A percentile compares a stretch with the other conserved stretches of the same genome.
Evolutionary conservation across 305 asterid species (phyloP).

Genomic region (Striga hermonthica): DNA sequence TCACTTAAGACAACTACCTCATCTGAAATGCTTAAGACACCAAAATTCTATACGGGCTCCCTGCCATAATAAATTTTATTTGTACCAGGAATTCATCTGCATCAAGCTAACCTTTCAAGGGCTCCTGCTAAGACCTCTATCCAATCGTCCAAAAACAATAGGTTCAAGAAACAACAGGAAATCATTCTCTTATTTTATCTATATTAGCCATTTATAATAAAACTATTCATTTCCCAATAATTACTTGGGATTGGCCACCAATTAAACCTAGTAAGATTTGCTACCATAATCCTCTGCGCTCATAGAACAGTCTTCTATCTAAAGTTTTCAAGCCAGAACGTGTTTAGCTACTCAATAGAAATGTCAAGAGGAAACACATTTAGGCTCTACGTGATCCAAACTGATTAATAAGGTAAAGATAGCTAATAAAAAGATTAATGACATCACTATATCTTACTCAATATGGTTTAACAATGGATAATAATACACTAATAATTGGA

Average conservation of each 20-base stretch:
- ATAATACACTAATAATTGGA: slow-evolving; percentile 6
- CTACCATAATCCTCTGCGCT: slow-evolving; percentile 1
- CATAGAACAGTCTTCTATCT: not conserved
- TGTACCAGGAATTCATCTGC: not conserved
- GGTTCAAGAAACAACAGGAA: not conserved
- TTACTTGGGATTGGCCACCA: not conserved
- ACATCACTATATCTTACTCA: not conserved
- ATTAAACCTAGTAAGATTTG: not conserved
- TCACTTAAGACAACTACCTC: not conserved
- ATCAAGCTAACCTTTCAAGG: not conserved
- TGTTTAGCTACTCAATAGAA: slow-evolving; percentile 18
- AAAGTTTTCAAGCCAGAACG: slow-evolving; percentile 10
- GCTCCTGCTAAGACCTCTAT: not conserved
- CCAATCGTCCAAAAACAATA: not conserved
- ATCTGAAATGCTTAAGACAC: slow-evolving; percentile 10
- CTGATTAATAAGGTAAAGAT: slow-evolving; percentile 2
- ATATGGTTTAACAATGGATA: slow-evolving; percentile 9
- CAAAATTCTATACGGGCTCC: slow-evolving; percentile 7
- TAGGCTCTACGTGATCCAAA: not conserved
- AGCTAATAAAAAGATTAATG: slow-evolving; percentile 1
- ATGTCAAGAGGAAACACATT: slow-evolving; percentile 9
- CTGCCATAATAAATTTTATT: slow-evolving; percentile 10
- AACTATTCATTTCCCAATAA: not conserved
- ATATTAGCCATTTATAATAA: too few species aligned
- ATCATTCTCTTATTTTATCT: not conserved